Evolutionary conservation across 345 rosid species (phyloP).

Genomic region (Tarenaya hassleriana): DNA sequence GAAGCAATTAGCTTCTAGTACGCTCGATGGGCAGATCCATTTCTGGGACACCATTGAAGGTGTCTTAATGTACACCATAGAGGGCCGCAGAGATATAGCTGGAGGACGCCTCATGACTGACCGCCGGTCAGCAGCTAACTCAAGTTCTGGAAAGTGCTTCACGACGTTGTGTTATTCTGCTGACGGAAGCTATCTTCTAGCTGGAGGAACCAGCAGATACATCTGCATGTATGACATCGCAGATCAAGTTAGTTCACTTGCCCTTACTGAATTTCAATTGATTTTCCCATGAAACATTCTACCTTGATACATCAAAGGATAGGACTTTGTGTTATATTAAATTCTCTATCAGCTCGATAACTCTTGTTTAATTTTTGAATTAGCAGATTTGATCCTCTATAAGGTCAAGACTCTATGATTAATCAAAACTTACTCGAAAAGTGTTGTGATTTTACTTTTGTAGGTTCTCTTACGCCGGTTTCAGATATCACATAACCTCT

Average conservation of each 20-base stretch:
- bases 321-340: no score
- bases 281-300: conserved; percentile 1
- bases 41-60: conserved; percentile 98
- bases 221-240: conserved; percentile 94
- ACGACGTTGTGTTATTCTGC: conserved; percentile 87
- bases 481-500: conserved; percentile 77
- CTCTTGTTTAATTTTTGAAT: no score
- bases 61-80: conserved; percentile 77
- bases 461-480: conserved; percentile 82
- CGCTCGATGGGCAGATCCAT: conserved; percentile 91
- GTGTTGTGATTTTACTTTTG: conserved; percentile 11
- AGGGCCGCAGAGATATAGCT: conserved; percentile 94
- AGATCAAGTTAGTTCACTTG: conserved; percentile 69
- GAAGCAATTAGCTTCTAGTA: conserved; percentile 80
- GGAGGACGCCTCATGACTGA: conserved; percentile 91
- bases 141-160: conserved; percentile 91
- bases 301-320: no score
- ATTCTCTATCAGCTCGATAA: no score
- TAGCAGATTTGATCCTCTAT: no score
- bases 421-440: conserved; percentile 6
- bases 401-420: no score
- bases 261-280: neutral
- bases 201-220: conserved; percentile 93
- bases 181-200: conserved; percentile 90
- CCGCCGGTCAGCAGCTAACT: conserved; percentile 89